phyloP scores from a whole-genome alignment of 495 filamentous ascomycete genomes.

The Parachaetomium inaequale region DNA sequence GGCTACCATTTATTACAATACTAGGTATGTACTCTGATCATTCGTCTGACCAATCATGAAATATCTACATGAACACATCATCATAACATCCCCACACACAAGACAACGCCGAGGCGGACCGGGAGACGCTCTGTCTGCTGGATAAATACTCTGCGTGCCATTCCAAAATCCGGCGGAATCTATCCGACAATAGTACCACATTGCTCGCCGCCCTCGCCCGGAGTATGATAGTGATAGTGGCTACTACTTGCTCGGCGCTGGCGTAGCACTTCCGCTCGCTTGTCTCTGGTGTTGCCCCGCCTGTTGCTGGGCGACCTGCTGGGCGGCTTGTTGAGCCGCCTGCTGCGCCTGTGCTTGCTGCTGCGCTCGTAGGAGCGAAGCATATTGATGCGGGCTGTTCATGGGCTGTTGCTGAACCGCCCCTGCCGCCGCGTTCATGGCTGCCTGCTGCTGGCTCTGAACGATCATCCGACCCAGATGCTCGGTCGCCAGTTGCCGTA shows the following conservation, averaged over 20 bases:
- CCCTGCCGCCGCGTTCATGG: constrained; percentile 35
- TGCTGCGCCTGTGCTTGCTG: constrained; percentile 47
- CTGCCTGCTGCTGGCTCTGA: constrained; percentile 42
- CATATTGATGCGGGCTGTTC: constrained; percentile 62
- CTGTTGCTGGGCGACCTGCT: constrained; percentile 28
- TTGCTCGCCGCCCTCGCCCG: not conserved
- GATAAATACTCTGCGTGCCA: not conserved
- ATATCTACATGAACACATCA: constrained; percentile 27
- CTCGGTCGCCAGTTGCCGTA: constrained; percentile 59
- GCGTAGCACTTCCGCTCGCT: constrained; percentile 44
- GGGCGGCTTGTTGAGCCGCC: constrained; percentile 18
- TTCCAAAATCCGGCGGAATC: not conserved
- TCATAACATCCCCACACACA: constrained; percentile 1
- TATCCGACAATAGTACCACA: constrained; percentile 2
- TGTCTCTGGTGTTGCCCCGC: constrained; percentile 37
- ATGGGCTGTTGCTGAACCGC: constrained; percentile 32
- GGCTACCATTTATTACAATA: not conserved
- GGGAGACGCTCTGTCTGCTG: constrained; percentile 3
- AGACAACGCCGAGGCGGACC: not conserved
- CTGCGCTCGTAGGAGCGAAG: constrained; percentile 68
- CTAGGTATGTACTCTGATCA: constrained; percentile 23
- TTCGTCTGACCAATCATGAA: constrained; percentile 15
- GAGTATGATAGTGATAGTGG: not conserved
- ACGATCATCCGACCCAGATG: constrained; percentile 41
- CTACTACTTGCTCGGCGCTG: constrained; percentile 26